Base-by-base conservation (phyloP, 345 rosid species). In the Raphanus sativus region DNA sequence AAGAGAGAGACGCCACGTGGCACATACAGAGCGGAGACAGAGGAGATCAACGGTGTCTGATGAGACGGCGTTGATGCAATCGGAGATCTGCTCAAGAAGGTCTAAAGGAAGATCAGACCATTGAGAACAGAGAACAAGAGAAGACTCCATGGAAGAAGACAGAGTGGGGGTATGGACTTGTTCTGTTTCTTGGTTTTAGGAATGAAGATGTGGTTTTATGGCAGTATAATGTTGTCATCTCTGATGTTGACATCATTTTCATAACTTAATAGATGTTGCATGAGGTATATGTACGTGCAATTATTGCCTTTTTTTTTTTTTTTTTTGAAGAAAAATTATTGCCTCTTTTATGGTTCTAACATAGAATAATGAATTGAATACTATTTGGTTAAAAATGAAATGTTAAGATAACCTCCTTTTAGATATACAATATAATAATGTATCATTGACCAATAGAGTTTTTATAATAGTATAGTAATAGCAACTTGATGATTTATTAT, bases 41-140 rank as follows among this genome's bases (percentile, higher is more conserved):
- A 67, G 24, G 55, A 79, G 52, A 25, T 75, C 56, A 62, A 74
- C 4, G 6, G 65, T 30, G 65, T 68, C 45, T 65, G 81, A 77
- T 71, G 81, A 71, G 17, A 38, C 26, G 60, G 25, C 40, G 52
- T 42, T 10, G 26, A 74, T 3, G 33, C 45, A 61, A 10, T 15
- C 10, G 40, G 75, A 69, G 75, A 80, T 42, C 5, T 56, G 32
- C 28, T 63, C 72, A 50, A 80, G 79, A 10, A 80, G 58, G n/a
- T 80, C 79, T 64, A 58, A 15, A 38, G 76, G 79, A 64, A 80
- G 82, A 54, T 69, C 15, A 0, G 76, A 68, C 82, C 82, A 80
- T 36, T 36, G 66, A 61, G 60, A 33, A 77, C 2, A 62, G 52
- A 13, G 68, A 59, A 58, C 24, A 45, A 48, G 62, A 75, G 70